These are phyloP conservation scores for Russula foetens DNA, from an alignment of 768 basidiomycete genomes.

Conservation along the genomic window DNA sequence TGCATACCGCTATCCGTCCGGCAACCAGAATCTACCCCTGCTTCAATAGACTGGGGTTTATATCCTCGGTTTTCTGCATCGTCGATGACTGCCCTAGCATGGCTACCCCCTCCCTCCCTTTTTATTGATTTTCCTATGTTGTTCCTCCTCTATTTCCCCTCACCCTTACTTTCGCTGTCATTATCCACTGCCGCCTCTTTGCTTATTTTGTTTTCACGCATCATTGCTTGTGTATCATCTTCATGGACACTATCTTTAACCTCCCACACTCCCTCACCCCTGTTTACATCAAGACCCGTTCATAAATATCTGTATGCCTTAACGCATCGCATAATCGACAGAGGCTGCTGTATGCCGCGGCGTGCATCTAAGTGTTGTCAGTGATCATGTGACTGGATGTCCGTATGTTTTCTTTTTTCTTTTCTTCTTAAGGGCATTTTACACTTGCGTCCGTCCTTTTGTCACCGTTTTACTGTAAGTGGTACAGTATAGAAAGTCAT, in stretches of 20 bases:
- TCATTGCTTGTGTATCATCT: slow-evolving; percentile 3
- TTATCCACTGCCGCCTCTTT: background rate
- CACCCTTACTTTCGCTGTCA: background rate
- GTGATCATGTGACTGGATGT: slow-evolving; percentile 6
- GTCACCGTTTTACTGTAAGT: background rate
- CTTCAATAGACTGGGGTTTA: slow-evolving; percentile 33
- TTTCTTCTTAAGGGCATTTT: too few species aligned
- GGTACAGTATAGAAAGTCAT: background rate
- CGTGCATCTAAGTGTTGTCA: background rate
- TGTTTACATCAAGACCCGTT: slow-evolving; percentile 1
- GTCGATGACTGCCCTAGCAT: background rate
- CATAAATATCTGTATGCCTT: slow-evolving; percentile 15
- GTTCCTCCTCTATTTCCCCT: background rate
- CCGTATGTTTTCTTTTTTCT: too few species aligned
- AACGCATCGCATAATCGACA: slow-evolving; percentile 8
- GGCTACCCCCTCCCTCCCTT: background rate
- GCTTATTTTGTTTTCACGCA: slow-evolving; percentile 22
- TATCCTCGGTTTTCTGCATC: background rate
- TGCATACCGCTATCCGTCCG: slow-evolving; percentile 81
- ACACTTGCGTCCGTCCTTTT: background rate
- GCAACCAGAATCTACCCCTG: slow-evolving; percentile 59
- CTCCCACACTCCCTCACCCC: slow-evolving; percentile 1
- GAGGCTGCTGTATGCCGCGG: background rate
- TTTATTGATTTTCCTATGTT: slow-evolving; percentile 4
- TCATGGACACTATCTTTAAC: slow-evolving; percentile 6